phyloP scores from a whole-genome alignment of 352 stramenopile genomes.

The Pythium myriotylum region DNA sequence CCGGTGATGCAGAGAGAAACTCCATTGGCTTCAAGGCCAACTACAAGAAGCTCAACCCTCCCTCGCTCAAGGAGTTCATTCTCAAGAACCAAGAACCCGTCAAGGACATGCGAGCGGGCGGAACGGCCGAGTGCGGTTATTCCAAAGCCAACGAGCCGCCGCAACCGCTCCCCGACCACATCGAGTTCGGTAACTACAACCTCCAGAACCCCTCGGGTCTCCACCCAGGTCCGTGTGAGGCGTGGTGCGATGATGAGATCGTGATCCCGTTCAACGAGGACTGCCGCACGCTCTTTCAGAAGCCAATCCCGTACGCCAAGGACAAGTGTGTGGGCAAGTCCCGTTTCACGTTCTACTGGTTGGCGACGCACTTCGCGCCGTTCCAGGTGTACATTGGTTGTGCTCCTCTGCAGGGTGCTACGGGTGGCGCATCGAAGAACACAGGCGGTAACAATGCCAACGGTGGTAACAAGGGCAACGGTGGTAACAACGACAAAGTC shows the following conservation, averaged over 20 bases:
- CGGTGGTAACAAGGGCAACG: background rate
- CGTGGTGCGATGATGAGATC: conserved; percentile 48
- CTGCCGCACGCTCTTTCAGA: conserved; percentile 24
- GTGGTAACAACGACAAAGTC: too few relatives aligned
- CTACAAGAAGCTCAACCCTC: conserved; percentile 9
- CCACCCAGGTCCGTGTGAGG: conserved; percentile 47
- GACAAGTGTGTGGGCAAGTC: conserved; percentile 42
- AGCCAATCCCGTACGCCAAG: conserved; percentile 38
- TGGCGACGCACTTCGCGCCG: conserved; percentile 41
- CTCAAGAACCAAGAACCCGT: conserved; percentile 13
- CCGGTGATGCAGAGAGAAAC: conserved; percentile 21
- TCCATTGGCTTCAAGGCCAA: conserved; percentile 12
- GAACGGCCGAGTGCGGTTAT: conserved; percentile 19
- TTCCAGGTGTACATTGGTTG: conserved; percentile 57
- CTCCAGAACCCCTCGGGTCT: background rate
- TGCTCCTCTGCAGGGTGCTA: too few relatives aligned
- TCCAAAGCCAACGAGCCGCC: conserved; percentile 3
- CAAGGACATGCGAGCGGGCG: background rate
- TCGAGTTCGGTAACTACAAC: conserved; percentile 18
- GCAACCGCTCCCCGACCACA: conserved; percentile 11
- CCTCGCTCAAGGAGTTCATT: conserved; percentile 16
- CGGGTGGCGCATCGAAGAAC: too few relatives aligned
- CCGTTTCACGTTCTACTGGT: conserved; percentile 54
- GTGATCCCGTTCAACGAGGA: too few relatives aligned
- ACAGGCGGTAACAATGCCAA: background rate